These are phyloP conservation scores for Thermoascus crustaceus DNA, from an alignment of 2,329 filamentous ascomycete genomes.

Conservation along the genomic window DNA sequence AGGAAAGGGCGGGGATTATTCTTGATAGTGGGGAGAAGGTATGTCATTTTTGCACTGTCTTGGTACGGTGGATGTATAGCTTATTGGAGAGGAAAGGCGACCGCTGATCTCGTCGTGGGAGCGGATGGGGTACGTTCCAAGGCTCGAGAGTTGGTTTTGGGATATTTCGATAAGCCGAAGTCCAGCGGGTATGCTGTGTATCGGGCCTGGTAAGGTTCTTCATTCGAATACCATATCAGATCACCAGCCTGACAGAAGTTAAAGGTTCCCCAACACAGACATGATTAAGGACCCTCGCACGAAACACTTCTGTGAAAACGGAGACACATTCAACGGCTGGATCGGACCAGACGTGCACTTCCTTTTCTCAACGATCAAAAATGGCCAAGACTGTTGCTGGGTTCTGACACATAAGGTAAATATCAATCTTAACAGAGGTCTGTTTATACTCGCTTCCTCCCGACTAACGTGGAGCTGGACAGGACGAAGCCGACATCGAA, in stretches of 20 bases:
- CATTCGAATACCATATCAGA: not conserved
- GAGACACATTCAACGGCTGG: conserved; percentile 47
- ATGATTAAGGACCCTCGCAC: conserved; percentile 15
- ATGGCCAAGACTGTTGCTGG: conserved; percentile 47
- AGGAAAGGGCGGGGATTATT: conserved; percentile 43
- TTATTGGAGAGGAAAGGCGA: conserved; percentile 3
- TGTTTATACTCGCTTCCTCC: not conserved
- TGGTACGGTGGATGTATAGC: not conserved
- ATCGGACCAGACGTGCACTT: conserved; percentile 39
- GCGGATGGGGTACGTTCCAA: conserved; percentile 49
- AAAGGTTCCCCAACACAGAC: conserved; percentile 15
- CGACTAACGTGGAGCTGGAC: not conserved
- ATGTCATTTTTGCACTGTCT: not conserved
- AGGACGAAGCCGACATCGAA: conserved; percentile 47
- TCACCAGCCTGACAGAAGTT: not conserved
- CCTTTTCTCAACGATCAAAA: conserved; percentile 46
- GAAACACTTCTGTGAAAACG: conserved; percentile 45
- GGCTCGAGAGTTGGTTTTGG: conserved; percentile 42
- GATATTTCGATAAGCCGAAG: conserved; percentile 27
- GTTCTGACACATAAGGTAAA: conserved; percentile 46
- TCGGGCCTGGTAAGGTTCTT: conserved; percentile 16
- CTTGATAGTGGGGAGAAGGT: conserved; percentile 42
- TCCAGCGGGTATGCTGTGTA: conserved; percentile 23
- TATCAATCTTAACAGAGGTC: not conserved
- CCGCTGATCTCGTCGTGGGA: conserved; percentile 46